Evolutionary conservation across 192 early-diverging fungal species (phyloP).

Genomic region (Backusella tuberculispora): DNA sequence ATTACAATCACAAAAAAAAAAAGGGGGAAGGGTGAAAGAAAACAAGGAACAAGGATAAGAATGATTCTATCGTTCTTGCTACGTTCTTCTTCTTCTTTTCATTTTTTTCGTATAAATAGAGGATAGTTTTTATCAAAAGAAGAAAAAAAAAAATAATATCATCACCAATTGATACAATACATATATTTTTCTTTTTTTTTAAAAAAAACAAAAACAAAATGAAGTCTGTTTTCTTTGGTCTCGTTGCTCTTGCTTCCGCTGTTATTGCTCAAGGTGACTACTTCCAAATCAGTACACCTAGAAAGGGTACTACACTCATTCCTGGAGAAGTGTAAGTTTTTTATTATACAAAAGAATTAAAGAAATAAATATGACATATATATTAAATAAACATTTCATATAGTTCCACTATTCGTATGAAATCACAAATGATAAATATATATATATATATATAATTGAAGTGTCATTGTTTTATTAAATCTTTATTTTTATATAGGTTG

Average conservation of each 20-base stretch:
- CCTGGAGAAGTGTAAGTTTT: background rate
- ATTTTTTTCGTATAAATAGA: no score
- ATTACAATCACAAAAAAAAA: background rate
- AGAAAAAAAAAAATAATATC: background rate
- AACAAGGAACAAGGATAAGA: background rate
- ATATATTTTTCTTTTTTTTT: background rate
- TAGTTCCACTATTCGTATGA: slow-evolving; percentile 1
- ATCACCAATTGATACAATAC: no score
- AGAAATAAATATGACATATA: background rate
- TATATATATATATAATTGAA: background rate
- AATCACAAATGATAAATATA: background rate
- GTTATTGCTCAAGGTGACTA: background rate
- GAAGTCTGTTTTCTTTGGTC: background rate
- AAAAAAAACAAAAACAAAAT: background rate
- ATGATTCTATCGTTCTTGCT: background rate
- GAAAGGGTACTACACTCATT: background rate
- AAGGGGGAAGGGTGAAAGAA: background rate
- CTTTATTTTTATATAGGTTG: background rate
- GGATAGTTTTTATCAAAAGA: background rate
- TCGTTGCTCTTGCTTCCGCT: slow-evolving; percentile 3
- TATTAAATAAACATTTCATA: background rate
- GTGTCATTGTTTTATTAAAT: background rate
- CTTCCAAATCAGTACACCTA: background rate
- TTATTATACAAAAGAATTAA: background rate
- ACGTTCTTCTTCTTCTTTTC: no score